Conservation (phyloP, 768 basidiomycete genomes). For the Tylopilus intermedius region DNA sequence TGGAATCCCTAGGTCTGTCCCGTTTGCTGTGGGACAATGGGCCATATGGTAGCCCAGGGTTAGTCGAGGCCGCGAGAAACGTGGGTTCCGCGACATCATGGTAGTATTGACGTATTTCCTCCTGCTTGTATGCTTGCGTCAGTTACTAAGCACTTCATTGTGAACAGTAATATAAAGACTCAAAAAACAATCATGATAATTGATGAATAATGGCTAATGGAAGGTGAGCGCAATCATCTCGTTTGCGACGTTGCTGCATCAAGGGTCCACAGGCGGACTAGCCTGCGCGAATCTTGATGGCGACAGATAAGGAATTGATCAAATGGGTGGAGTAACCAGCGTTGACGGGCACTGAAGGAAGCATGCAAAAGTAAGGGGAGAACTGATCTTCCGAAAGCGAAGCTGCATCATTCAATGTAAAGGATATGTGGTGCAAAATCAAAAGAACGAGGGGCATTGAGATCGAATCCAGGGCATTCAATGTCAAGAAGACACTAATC, state of each 20-base stretch:
- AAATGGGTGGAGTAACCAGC: neutral
- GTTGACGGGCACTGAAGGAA: conserved; percentile 5
- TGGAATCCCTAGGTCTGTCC: neutral
- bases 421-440: conserved; percentile 3
- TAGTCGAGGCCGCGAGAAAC: conserved; percentile 14
- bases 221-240: conserved; percentile 7
- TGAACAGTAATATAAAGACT: conserved; percentile 4
- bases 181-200: conserved; percentile 8
- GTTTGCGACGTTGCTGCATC: conserved; percentile 7
- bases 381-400: conserved; percentile 10
- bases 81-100: conserved; percentile 27
- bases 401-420: conserved; percentile 6
- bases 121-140: conserved; percentile 22
- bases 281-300: conserved; percentile 6
- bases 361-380: neutral
- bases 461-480: conserved; percentile 6
- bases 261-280: conserved; percentile 12
- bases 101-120: conserved; percentile 34
- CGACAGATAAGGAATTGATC: conserved; percentile 2
- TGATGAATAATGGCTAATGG: conserved; percentile 7
- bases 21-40: neutral
- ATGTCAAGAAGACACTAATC: conserved; percentile 10
- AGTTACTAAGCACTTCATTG: conserved; percentile 12
- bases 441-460: neutral
- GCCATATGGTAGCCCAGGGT: conserved; percentile 2